Evolutionary conservation across 495 filamentous ascomycete species (phyloP).

Genomic region (Alectoria sarmentosa): DNA sequence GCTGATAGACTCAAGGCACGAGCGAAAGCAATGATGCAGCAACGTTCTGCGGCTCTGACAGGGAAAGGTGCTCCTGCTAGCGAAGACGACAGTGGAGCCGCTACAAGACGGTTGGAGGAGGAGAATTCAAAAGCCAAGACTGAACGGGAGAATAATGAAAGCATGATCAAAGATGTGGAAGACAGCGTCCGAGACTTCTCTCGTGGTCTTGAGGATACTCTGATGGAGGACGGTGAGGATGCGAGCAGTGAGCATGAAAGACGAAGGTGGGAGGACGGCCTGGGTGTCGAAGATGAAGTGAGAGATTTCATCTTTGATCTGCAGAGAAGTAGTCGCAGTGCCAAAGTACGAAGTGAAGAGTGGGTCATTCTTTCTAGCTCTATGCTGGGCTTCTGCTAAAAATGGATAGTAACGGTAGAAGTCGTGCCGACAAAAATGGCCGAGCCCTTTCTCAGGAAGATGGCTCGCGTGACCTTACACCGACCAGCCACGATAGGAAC

Average conservation of each 20-base stretch:
- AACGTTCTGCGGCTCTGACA: conserved; percentile 84
- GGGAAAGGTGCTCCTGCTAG: conserved; percentile 61
- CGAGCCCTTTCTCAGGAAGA: conserved; percentile 29
- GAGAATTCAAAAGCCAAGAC: conserved; percentile 73
- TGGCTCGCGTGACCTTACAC: conserved; percentile 28
- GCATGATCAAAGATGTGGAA: conserved; percentile 94
- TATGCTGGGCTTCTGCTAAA: conserved; percentile 10
- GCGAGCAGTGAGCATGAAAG: conserved; percentile 76
- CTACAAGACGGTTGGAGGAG: conserved; percentile 74
- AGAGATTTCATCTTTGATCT: conserved; percentile 97
- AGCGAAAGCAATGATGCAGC: conserved; percentile 97
- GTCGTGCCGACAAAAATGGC: conserved; percentile 24
- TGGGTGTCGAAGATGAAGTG: conserved; percentile 94
- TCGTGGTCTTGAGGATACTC: conserved; percentile 70
- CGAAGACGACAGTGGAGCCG: conserved; percentile 65
- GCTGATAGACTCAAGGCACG: conserved; percentile 90
- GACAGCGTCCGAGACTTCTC: conserved; percentile 92
- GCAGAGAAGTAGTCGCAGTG: conserved; percentile 71
- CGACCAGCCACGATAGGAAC: conserved; percentile 25
- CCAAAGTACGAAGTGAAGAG: conserved; percentile 70
- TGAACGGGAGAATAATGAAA: conserved; percentile 88
- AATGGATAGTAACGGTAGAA: conserved; percentile 18
- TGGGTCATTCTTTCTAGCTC: conserved; percentile 29
- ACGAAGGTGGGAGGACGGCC: conserved; percentile 90
- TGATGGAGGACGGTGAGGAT: conserved; percentile 73